A percentile compares a stretch with the other conserved stretches of the same genome.
Conservation (phyloP, 495 filamentous ascomycete species). For the Hypoxylon cercidicola region DNA sequence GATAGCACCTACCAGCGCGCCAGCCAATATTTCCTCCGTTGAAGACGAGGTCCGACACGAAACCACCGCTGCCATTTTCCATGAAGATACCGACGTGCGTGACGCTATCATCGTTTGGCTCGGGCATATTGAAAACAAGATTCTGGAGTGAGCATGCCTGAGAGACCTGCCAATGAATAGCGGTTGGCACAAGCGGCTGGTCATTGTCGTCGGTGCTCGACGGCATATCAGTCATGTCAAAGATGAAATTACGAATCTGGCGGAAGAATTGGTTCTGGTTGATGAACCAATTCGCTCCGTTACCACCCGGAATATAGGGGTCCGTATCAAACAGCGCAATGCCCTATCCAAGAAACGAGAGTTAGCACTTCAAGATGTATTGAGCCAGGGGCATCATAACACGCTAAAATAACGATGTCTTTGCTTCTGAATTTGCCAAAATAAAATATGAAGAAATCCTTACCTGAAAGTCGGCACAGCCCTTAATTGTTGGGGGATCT, state of each 20-base stretch:
- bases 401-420: too few relatives aligned
- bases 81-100: conserved; percentile 50
- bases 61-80: conserved; percentile 56
- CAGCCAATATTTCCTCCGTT: conserved; percentile 31
- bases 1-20: conserved; percentile 4
- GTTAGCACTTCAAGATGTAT: too few relatives aligned
- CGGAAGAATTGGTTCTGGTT: conserved; percentile 55
- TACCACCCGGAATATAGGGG: conserved; percentile 49
- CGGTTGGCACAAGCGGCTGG: conserved; percentile 37
- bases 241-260: conserved; percentile 55
- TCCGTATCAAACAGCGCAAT: conserved; percentile 49
- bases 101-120: neutral
- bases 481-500: conserved; percentile 50
- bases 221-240: conserved; percentile 48
- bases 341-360: conserved; percentile 9
- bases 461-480: conserved; percentile 7
- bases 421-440: too few relatives aligned
- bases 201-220: conserved; percentile 5
- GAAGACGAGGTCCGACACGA: conserved; percentile 40
- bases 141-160: conserved; percentile 58
- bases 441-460: too few relatives aligned
- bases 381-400: too few relatives aligned
- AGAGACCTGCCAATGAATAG: conserved; percentile 58
- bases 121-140: conserved; percentile 51
- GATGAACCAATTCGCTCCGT: conserved; percentile 42